Conservation (phyloP, 495 filamentous ascomycete genomes). For the Podospora bellae-mahoneyi region DNA sequence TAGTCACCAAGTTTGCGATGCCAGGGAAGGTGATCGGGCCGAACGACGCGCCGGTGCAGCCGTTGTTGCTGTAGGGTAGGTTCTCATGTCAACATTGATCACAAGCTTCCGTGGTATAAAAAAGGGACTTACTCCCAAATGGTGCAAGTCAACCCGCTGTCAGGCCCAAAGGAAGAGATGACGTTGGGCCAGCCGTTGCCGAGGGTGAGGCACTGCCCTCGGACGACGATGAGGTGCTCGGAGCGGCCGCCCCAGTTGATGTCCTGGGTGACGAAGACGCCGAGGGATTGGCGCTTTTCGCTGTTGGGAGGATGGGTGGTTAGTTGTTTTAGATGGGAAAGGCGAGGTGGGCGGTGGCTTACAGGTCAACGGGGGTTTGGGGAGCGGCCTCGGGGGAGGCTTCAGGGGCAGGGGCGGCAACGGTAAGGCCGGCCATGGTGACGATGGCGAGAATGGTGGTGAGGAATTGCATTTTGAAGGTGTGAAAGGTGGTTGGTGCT, state of each 20-base stretch:
- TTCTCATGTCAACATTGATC: neutral
- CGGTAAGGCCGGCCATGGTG: neutral
- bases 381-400: neutral
- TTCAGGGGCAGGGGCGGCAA: neutral
- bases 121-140: neutral
- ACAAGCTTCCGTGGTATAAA: neutral
- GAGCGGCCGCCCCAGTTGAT: neutral
- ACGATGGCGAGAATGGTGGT: slow-evolving; percentile 1
- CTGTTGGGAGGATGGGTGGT: neutral
- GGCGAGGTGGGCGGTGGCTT: neutral
- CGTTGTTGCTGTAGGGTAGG: neutral
- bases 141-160: neutral
- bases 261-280: neutral
- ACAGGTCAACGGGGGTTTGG: neutral
- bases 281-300: neutral
- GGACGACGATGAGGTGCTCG: neutral
- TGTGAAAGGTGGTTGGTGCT: neutral
- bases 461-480: slow-evolving; percentile 3
- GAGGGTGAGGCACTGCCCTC: neutral
- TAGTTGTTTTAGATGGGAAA: neutral
- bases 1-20: neutral
- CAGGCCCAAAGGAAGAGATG: slow-evolving; percentile 2
- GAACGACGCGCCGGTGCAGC: neutral
- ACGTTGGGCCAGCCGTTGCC: slow-evolving; percentile 3
- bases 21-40: neutral